Evolutionary conservation across 2,329 filamentous ascomycete species (phyloP).

Genomic region (Plenodomus biglobosus): DNA sequence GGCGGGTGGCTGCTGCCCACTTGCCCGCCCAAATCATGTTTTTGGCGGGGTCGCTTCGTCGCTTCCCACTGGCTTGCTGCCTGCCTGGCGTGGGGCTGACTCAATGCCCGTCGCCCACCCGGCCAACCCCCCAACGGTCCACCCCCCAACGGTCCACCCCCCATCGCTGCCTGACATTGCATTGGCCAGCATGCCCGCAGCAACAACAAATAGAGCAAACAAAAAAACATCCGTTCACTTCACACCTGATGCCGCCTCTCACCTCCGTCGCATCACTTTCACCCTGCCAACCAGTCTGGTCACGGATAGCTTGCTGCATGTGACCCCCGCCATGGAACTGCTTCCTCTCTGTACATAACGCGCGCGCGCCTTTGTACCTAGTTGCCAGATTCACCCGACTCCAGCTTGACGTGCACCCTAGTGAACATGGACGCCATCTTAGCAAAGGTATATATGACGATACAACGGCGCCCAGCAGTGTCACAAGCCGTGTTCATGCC

Average conservation of each 20-base stretch:
- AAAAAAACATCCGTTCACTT: slow-evolving; percentile 5
- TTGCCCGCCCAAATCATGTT: slow-evolving; percentile 9
- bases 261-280: too few species aligned
- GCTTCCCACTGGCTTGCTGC: too few species aligned
- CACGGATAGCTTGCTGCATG: too few species aligned
- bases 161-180: slow-evolving; percentile 28
- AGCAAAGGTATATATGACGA: slow-evolving; percentile 53
- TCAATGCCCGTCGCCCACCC: slow-evolving; percentile 10
- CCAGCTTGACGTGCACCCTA: slow-evolving; percentile 2
- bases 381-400: too few species aligned
- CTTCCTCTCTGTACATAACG: not conserved
- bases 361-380: slow-evolving; percentile 1
- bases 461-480: slow-evolving; percentile 1
- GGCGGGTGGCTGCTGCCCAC: slow-evolving; percentile 20
- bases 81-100: slow-evolving; percentile 19
- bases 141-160: too few species aligned
- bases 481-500: not conserved
- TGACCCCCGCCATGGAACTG: not conserved
- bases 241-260: too few species aligned
- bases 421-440: slow-evolving; percentile 71
- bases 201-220: slow-evolving; percentile 18
- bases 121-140: too few species aligned
- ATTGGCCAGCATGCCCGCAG: slow-evolving; percentile 25
- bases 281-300: too few species aligned
- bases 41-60: slow-evolving; percentile 22